A percentile compares a stretch with the other conserved stretches of the same genome.
Conservation (phyloP, 2,329 filamentous ascomycete species). For the Beauveria sp. region DNA sequence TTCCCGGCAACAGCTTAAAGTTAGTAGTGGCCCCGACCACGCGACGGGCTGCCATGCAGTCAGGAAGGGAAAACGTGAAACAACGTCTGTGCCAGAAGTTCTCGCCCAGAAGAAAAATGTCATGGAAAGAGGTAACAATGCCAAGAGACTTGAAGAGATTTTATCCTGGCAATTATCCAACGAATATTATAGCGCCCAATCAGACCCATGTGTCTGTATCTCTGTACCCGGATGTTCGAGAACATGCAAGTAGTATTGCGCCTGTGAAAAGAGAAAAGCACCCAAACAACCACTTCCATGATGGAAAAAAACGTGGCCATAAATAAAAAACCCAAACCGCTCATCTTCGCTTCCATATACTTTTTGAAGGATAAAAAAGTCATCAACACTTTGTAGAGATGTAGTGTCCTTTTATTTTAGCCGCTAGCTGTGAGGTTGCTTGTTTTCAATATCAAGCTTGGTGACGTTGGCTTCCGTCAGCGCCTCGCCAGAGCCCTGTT, state of each 20-base stretch:
- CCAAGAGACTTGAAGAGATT: neutral
- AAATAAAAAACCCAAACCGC: neutral
- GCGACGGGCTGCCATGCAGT: neutral
- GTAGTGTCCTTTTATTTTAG: neutral
- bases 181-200: neutral
- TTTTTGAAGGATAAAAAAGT: neutral
- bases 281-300: neutral
- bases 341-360: neutral
- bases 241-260: neutral
- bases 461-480: conserved; percentile 48
- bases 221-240: neutral
- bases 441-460: conserved; percentile 32
- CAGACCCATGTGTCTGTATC: neutral
- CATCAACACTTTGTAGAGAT: neutral
- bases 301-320: neutral
- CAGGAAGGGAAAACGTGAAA: neutral
- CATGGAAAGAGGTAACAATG: neutral
- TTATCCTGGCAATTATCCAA: neutral
- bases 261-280: neutral
- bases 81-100: neutral
- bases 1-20: too few species aligned
- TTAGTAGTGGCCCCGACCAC: neutral
- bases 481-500: conserved; percentile 30
- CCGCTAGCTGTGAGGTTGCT: conserved; percentile 2
- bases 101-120: neutral